A percentile compares a stretch with the other conserved stretches of the same genome.
Evolutionary conservation across 768 basidiomycete genomes (phyloP).

Genomic region (Podaxis sp.): DNA sequence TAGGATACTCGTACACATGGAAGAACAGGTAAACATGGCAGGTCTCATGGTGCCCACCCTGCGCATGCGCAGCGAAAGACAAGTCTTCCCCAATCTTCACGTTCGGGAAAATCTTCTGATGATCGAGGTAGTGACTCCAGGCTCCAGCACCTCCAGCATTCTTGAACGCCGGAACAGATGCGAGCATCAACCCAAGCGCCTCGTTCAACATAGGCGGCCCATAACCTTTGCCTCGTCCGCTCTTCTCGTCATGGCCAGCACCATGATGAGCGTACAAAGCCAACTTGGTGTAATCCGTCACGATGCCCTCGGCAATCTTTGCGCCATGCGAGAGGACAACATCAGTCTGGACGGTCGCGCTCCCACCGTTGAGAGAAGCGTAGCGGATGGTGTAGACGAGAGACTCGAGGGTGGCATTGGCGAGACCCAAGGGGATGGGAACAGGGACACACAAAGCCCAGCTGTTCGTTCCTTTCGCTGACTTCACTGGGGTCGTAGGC

Average conservation of each 20-base stretch:
- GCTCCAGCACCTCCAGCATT: neutral
- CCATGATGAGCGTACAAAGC: constrained; percentile 7
- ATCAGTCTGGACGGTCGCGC: constrained; percentile 11
- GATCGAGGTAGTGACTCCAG: constrained; percentile 13
- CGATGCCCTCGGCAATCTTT: neutral
- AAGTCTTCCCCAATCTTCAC: constrained; percentile 1
- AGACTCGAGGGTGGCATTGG: constrained; percentile 6
- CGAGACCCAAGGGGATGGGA: constrained; percentile 2
- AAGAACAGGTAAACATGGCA: constrained; percentile 10
- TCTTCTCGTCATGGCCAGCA: neutral
- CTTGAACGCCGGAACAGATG: constrained; percentile 10
- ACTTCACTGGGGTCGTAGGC: neutral
- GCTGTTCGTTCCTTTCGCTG: neutral
- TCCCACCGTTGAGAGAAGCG: constrained; percentile 1
- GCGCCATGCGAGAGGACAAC: constrained; percentile 8
- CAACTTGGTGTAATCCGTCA: constrained; percentile 10
- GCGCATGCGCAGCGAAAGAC: neutral
- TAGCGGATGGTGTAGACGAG: constrained; percentile 10
- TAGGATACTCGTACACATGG: constrained; percentile 14
- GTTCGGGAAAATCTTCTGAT: constrained; percentile 10
- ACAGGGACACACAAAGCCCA: constrained; percentile 10
- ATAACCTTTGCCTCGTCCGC: neutral
- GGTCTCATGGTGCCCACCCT: neutral
- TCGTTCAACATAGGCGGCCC: constrained; percentile 14
- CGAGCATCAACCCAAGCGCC: constrained; percentile 7